These are phyloP conservation scores for Cichorium intybus DNA, from an alignment of 140 eudicot genomes.

Conservation along the genomic window DNA sequence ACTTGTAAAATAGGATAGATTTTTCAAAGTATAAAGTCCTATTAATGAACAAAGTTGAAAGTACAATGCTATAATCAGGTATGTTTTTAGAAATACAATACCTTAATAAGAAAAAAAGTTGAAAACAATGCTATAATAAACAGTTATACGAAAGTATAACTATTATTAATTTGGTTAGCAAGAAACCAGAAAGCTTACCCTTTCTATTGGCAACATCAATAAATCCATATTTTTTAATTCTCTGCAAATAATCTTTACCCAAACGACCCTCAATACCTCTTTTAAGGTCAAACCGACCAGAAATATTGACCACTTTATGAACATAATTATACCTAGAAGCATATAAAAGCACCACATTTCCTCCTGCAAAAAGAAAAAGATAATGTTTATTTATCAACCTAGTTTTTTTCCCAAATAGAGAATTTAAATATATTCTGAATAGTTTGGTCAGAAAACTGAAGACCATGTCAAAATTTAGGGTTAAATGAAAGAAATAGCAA, in stretches of 20 bases:
- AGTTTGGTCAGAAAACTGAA: neutral
- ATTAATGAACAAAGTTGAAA: too few relatives aligned
- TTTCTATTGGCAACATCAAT: slow-evolving; percentile 59
- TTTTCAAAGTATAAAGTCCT: too few relatives aligned
- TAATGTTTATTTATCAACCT: too few relatives aligned
- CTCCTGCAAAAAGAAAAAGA: slow-evolving; percentile 62
- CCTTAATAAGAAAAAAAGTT: too few relatives aligned
- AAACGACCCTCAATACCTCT: slow-evolving; percentile 82
- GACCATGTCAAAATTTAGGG: too few relatives aligned
- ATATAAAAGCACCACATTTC: too few relatives aligned
- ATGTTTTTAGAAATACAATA: too few relatives aligned
- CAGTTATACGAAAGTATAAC: too few relatives aligned
- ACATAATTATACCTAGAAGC: slow-evolving; percentile 31
- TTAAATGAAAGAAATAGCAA: too few relatives aligned
- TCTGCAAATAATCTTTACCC: slow-evolving; percentile 66
- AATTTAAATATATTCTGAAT: neutral
- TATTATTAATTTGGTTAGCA: neutral
- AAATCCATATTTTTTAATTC: slow-evolving; percentile 52
- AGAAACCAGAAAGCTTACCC: slow-evolving; percentile 37
- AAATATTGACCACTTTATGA: slow-evolving; percentile 52
- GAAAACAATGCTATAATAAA: too few relatives aligned
- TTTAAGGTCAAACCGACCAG: slow-evolving; percentile 71
- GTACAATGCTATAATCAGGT: too few relatives aligned
- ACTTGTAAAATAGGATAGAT: too few relatives aligned
- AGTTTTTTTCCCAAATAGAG: neutral